Percentiles rank a stretch among this genome's conserved stretches.
phyloP scores from a whole-genome alignment of 257 asterid species.

The Fraxinus pennsylvanica region DNA sequence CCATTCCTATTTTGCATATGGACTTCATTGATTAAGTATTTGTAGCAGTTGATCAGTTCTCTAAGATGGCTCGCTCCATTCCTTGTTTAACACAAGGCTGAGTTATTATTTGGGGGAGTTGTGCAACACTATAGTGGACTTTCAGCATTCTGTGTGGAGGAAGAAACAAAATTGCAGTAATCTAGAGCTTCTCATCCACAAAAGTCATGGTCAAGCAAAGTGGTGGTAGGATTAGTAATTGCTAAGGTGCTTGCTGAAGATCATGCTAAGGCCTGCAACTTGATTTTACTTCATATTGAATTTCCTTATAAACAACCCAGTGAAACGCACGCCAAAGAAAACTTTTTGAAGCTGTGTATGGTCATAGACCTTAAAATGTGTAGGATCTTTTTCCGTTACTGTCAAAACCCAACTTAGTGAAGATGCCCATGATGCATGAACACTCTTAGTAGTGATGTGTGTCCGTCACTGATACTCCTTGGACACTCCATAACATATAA shows the following conservation, averaged over 20 bases:
- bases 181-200: not conserved
- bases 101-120: not conserved
- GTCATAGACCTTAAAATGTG: not conserved
- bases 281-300: not conserved
- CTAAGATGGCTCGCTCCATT: not conserved
- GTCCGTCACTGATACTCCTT: too few species aligned
- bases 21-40: not conserved
- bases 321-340: not conserved
- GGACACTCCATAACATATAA: too few species aligned
- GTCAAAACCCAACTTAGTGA: not conserved
- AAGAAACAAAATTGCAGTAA: not conserved
- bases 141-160: not conserved
- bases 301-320: not conserved
- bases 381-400: not conserved
- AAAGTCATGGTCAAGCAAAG: not conserved
- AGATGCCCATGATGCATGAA: not conserved
- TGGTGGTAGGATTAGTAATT: not conserved
- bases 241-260: not conserved
- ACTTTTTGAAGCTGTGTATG: not conserved
- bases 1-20: not conserved
- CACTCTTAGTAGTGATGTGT: too few species aligned
- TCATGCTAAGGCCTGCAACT: not conserved
- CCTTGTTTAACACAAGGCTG: not conserved
- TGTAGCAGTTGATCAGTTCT: not conserved
- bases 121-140: not conserved